Evolutionary conservation across 2,329 filamentous ascomycete species (phyloP), one percentile per base, ranked within the genome.

Genomic region (Venturia effusa): DNA sequence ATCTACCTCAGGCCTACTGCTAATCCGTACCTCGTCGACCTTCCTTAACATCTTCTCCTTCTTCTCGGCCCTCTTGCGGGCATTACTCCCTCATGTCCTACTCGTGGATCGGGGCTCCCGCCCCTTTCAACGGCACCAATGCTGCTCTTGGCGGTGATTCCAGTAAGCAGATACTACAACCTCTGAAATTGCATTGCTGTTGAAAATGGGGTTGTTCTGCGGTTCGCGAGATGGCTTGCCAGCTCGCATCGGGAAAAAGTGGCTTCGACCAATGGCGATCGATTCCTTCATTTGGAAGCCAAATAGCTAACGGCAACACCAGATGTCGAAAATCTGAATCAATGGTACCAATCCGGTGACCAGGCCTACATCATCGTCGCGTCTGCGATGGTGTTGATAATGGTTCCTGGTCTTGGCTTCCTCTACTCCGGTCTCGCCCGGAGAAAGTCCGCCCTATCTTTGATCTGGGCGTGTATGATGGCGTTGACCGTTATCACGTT

Each of bases 401-500:
- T 97, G 94, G 83, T 97, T 37, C 94, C 94, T 37, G 94, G 94
- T 71, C 92, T 99, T 70, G 92, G 91, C 64, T 97, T 99, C 78
- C 86, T 99, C 68, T 99, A 99, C 80, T 97, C 93, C 15, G 94
- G 94, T 69, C 88, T 97, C 69, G 93, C 94, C n/a, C 88, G 94
- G 69, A 86, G 94, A 81, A 99, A 99, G 81, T 97, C 94, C 5
- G 94, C 94, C 37, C 84, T 99, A 54, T 96, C 92, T 68, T 88
- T 97, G 81, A 94, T 99, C 72, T 97, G 92, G 91, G 92, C 93
- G 17, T 92, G 89, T 78, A 95, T 99, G 90, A 93, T 89, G 75
- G 94, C 92, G 59, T 89, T 89, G 74, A 92, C 90, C 59, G 87
- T 97, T 73, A 83, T 97, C 74, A 88, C 90, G 64, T 97, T 99